Evolutionary conservation across 176 grass and related monocot species (phyloP), one percentile per base, ranked within the genome.

Genomic region (Thalia dealbata): DNA sequence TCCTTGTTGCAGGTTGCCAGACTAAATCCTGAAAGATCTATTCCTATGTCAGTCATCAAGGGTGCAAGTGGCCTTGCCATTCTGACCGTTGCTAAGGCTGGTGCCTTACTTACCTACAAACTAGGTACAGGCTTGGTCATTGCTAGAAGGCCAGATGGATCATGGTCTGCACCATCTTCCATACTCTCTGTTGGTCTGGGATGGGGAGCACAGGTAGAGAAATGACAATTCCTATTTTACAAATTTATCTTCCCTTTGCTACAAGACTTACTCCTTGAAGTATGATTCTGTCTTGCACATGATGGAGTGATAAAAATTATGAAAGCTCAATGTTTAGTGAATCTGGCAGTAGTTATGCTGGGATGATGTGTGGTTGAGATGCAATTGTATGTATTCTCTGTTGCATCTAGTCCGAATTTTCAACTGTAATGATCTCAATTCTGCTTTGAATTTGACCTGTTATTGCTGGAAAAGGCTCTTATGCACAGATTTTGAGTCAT

Each of bases 141-240:
- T 81, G 86, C 82, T 77, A 81, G 74, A 71, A 96, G 41, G 79
- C 79, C 78, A 84, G 86, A 96, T 80, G 92, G 92, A 10, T 87
- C 84, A 7, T 96, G 92, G 92, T 96, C 92, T 22, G 86, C 89
- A 43, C 92, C 89, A 18, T 96, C 92, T 65, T 82, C 92, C 67
- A 46, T 70, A 48, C 9, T 48, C 19, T 70, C 67, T 50, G 42
- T 70, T 24, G 67, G 67, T 15, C 19, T 70, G 14, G 67, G 67
- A 10, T 70, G 92, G 92, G 92, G 92, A 67, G 84, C 82, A 71
- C 92, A 92, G 84, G 92, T 96, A 88, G 19, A 78, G 4, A 38
- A 38, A 76, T 38, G 3, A n/a, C 24, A 60, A 13, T 38, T 38
- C 2, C 32, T 38, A 4, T 66, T 15, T 66, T 16, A 7, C 38